Base-by-base conservation (phyloP, 495 filamentous ascomycete genomes). In the Penicillium riverlandense region DNA sequence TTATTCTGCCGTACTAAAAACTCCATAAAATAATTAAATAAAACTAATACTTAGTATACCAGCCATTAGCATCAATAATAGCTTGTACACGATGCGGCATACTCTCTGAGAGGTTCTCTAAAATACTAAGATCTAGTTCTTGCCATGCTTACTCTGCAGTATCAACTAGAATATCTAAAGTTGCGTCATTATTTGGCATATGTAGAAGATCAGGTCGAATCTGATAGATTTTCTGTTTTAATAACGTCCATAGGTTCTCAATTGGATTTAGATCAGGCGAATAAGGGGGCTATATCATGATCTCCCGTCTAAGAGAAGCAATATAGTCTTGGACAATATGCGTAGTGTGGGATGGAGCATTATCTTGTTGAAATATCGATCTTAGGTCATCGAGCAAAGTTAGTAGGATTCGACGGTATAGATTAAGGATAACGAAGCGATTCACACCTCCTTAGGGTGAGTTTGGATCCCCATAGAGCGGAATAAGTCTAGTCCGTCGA, bases 301-400 rank as follows among this genome's bases (percentile, higher is more conserved):
- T 35, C 40, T 47, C 40, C 22, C 29, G 27, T 1, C 37, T 30
- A n/a, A 48, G 44, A 4, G 36, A 29, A 11, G 37, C 42, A 27
- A 50, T 10, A 44, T 28, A 57, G 7, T 52, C 49, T 0, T 37
- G 31, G 11, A 45, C 32, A 36, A 45, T 37, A 22, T 40, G 14
- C 27, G 49, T 34, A 35, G 40, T 52, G 29, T 52, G 49, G 2
- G 31, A 27, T 38, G 35, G 38, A 8, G 53, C 44, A 41, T 59
- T 61, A 42, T 59, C 49, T 43, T 52, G 43, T 39, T 52, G 44
- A 42, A 43, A 45, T 32, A 38, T 52, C 41, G 39, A 38, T 13
- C 16, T 37, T 11, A 7, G 28, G 29, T 40, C 37, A 14, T 34
- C 33, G 2, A 43, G 11, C 27, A 46, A 28, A 11, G 44, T 46